These are phyloP conservation scores for Polychaeton citri DNA, from an alignment of 2,329 filamentous ascomycete genomes.

Conservation along the genomic window DNA sequence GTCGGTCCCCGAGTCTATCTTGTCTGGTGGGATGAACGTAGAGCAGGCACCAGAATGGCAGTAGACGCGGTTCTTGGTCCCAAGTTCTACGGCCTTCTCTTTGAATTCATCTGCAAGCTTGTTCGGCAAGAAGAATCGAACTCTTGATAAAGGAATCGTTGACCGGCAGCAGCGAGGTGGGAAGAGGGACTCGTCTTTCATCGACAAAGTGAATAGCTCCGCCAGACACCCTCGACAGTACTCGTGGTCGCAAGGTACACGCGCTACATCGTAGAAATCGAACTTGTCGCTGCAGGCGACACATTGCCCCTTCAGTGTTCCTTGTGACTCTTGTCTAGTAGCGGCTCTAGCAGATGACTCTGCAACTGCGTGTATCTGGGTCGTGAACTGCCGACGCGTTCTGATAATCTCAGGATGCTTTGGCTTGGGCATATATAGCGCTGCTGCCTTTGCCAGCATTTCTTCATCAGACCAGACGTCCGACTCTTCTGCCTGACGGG, in stretches of 20 bases:
- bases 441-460: constrained; percentile 10
- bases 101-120: constrained; percentile 26
- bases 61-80: constrained; percentile 37
- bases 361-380: constrained; percentile 6
- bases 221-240: constrained; percentile 41
- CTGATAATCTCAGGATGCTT: constrained; percentile 1
- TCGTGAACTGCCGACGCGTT: constrained; percentile 2
- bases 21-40: constrained; percentile 29
- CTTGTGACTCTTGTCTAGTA: constrained; percentile 2
- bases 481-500: not conserved
- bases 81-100: constrained; percentile 36
- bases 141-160: constrained; percentile 25
- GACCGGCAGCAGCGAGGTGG: constrained; percentile 41
- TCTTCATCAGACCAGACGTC: constrained; percentile 9
- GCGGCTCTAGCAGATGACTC: constrained; percentile 11
- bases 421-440: constrained; percentile 9
- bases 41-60: constrained; percentile 35
- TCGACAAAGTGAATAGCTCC: constrained; percentile 30
- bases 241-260: constrained; percentile 26
- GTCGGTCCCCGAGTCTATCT: constrained; percentile 21
- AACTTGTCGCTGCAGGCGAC: constrained; percentile 17
- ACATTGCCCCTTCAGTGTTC: constrained; percentile 8
- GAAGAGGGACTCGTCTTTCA: constrained; percentile 39
- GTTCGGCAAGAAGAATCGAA: constrained; percentile 23
- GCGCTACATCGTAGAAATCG: constrained; percentile 15